Conservation (phyloP, 805 yeast genomes). For the Jamesozyma lodderae region DNA sequence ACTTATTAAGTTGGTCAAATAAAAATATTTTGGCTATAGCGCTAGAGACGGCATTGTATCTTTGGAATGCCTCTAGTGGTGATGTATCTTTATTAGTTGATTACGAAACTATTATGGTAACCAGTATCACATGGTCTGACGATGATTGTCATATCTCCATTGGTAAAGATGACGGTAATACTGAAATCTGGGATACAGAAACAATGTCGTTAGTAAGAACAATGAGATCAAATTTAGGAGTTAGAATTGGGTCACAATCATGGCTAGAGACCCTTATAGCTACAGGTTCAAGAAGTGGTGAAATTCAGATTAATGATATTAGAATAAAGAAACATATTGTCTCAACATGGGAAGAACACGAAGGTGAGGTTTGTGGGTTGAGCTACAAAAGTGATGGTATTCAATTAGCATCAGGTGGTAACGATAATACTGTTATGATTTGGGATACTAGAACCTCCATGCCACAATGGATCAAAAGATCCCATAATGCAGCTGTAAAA, state of each 20-base stretch:
- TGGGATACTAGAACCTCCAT: constrained; percentile 75
- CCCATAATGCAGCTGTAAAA: constrained; percentile 90
- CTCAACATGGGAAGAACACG: constrained; percentile 51
- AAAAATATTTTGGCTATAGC: constrained; percentile 83
- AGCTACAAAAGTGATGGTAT: constrained; percentile 78
- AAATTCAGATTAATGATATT: constrained; percentile 82
- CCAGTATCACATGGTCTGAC: constrained; percentile 78
- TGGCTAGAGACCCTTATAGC: constrained; percentile 81
- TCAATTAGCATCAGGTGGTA: constrained; percentile 87
- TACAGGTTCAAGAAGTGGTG: constrained; percentile 82
- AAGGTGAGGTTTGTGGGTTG: constrained; percentile 88
- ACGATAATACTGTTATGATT: constrained; percentile 83
- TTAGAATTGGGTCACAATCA: constrained; percentile 72
- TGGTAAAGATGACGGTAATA: constrained; percentile 72
- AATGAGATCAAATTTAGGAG: constrained; percentile 56
- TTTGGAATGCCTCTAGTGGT: constrained; percentile 87
- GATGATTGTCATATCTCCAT: constrained; percentile 81
- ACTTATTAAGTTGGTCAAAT: constrained; percentile 79
- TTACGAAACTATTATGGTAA: constrained; percentile 32
- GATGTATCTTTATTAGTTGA: constrained; percentile 62
- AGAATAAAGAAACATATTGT: constrained; percentile 72
- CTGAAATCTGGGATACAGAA: constrained; percentile 93
- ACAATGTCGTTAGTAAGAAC: constrained; percentile 65
- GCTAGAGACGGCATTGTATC: constrained; percentile 69
- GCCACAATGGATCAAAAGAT: constrained; percentile 68